A percentile compares a stretch with the other conserved stretches of the same genome.
Evolutionary conservation across 345 rosid species (phyloP).

Genomic region (Eutrema heterophyllum): DNA sequence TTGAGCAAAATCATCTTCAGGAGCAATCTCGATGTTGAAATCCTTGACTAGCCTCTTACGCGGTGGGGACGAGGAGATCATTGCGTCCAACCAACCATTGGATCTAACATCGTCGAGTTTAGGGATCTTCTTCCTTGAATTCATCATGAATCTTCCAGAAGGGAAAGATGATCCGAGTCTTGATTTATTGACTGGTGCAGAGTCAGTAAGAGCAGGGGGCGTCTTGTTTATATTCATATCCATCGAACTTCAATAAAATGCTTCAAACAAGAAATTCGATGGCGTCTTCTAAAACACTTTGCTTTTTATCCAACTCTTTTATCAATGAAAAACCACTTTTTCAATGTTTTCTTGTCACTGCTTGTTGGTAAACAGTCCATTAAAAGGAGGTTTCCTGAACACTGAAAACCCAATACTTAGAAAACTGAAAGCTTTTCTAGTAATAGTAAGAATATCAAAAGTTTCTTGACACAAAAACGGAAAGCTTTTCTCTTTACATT

Average conservation of each 20-base stretch:
- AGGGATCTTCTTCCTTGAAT: conserved; percentile 61
- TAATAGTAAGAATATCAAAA: conserved; percentile 31
- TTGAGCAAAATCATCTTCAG: conserved; percentile 68
- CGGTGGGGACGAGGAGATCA: conserved; percentile 96
- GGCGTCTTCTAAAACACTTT: not conserved
- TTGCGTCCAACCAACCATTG: conserved; percentile 90
- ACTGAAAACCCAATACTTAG: conserved; percentile 32
- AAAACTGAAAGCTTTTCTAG: not conserved
- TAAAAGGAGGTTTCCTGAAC: conserved; percentile 47
- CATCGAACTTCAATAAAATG: conserved; percentile 41
- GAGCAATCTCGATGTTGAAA: conserved; percentile 43
- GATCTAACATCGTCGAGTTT: conserved; percentile 82
- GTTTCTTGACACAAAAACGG: conserved; percentile 15
- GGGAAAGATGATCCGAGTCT: conserved; percentile 60
- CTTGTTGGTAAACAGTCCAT: conserved; percentile 65
- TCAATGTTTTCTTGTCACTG: conserved; percentile 80
- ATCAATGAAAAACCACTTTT: conserved; percentile 94
- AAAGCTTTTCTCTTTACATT: not conserved
- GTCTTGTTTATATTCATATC: conserved; percentile 65
- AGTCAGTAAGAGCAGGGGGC: conserved; percentile 68
- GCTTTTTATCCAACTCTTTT: conserved; percentile 63
- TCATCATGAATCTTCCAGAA: conserved; percentile 47
- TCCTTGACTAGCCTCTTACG: conserved; percentile 69
- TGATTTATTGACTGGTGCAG: conserved; percentile 61
- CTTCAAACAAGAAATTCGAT: conserved; percentile 16